Conservation (phyloP, 768 basidiomycete genomes). For the Gymnopilus junonius region DNA sequence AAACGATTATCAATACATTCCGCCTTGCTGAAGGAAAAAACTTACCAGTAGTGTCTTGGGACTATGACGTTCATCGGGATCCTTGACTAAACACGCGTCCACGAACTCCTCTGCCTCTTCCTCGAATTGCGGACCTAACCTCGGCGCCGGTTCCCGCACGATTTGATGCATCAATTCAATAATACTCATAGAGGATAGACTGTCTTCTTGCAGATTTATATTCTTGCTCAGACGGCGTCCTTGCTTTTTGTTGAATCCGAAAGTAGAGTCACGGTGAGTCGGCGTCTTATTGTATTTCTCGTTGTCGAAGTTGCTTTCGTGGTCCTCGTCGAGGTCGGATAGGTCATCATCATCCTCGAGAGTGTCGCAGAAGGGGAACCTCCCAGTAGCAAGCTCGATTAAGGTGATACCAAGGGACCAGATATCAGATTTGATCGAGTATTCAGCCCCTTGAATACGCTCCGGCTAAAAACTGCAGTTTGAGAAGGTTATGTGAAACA, state of each 20-base stretch:
- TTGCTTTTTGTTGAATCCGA: slow-evolving; percentile 46
- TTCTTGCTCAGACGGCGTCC: slow-evolving; percentile 73
- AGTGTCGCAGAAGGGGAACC: slow-evolving; percentile 91
- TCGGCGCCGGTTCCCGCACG: slow-evolving; percentile 96
- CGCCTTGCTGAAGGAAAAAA: neutral
- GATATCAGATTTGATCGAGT: slow-evolving; percentile 98
- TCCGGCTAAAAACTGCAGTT: slow-evolving; percentile 69
- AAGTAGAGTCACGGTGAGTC: slow-evolving; percentile 37
- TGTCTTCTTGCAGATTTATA: slow-evolving; percentile 73
- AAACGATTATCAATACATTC: neutral
- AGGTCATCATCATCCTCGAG: slow-evolving; percentile 62
- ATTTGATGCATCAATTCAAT: slow-evolving; percentile 97
- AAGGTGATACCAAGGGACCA: slow-evolving; percentile 98
- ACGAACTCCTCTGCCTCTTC: slow-evolving; percentile 83
- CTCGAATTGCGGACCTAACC: slow-evolving; percentile 72
- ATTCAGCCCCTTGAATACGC: slow-evolving; percentile 97
- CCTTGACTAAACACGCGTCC: slow-evolving; percentile 88
- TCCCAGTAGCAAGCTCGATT: slow-evolving; percentile 95
- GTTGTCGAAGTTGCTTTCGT: slow-evolving; percentile 37
- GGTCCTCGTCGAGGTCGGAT: slow-evolving; percentile 69
- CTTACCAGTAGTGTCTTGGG: slow-evolving; percentile 86
- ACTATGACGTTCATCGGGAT: slow-evolving; percentile 79
- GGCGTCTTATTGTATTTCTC: slow-evolving; percentile 40
- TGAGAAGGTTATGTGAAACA: neutral
- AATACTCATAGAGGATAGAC: slow-evolving; percentile 93